Conservation (phyloP, 805 yeast species). For the Candida palmyrensis region DNA sequence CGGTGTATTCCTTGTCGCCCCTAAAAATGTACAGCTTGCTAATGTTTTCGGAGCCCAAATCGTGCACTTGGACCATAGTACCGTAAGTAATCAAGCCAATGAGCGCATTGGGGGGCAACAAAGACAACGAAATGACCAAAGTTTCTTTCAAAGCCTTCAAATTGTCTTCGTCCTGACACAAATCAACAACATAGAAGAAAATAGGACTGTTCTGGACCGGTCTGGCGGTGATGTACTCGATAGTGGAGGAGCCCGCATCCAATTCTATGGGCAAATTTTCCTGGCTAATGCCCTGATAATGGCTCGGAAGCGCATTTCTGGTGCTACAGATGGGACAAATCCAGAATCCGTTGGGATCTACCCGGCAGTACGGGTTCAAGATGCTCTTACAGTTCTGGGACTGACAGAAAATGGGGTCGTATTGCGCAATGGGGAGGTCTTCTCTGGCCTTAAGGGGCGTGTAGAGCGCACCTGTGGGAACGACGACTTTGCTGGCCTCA, state of each 20-base stretch:
- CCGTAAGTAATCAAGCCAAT: slow-evolving; percentile 88
- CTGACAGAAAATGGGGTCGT: slow-evolving; percentile 83
- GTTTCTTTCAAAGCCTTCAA: slow-evolving; percentile 79
- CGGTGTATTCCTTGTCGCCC: slow-evolving; percentile 82
- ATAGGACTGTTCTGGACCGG: slow-evolving; percentile 84
- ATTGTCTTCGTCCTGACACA: slow-evolving; percentile 87
- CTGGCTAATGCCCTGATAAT: slow-evolving; percentile 69
- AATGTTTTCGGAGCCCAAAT: slow-evolving; percentile 59
- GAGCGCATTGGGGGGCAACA: slow-evolving; percentile 85
- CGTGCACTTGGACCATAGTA: slow-evolving; percentile 87
- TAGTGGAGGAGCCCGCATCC: slow-evolving; percentile 61
- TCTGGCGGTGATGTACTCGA: slow-evolving; percentile 78
- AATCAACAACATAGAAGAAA: slow-evolving; percentile 79
- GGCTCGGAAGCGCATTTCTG: slow-evolving; percentile 78
- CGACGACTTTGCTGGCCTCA: slow-evolving; percentile 87
- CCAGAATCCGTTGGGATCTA: slow-evolving; percentile 81
- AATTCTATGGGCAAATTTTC: slow-evolving; percentile 81
- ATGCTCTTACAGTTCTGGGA: slow-evolving; percentile 74
- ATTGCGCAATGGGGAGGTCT: slow-evolving; percentile 70
- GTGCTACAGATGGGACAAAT: slow-evolving; percentile 76
- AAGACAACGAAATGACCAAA: slow-evolving; percentile 64
- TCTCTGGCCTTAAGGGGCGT: slow-evolving; percentile 86
- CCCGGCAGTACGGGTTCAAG: slow-evolving; percentile 79
- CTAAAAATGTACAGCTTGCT: slow-evolving; percentile 78
- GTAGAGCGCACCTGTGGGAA: slow-evolving; percentile 90